These are phyloP conservation scores for Ceraceosorus bombacis DNA, from an alignment of 1,284 basidiomycete species.

Conservation along the genomic window DNA sequence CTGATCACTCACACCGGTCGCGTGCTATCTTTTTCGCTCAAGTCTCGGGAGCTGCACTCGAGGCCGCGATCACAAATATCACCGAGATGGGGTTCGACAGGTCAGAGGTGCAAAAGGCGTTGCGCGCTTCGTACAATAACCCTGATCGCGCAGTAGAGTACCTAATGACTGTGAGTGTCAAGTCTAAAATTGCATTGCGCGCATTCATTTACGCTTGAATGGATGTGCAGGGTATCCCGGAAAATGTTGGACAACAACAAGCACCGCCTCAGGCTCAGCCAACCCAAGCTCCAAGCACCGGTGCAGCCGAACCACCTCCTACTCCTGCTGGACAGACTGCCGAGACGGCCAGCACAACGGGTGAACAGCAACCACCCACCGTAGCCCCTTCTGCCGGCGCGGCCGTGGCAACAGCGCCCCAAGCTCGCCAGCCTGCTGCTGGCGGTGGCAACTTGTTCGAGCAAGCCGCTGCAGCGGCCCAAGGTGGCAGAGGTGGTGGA, in stretches of 20 bases:
- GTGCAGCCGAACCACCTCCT: slow-evolving; percentile 54
- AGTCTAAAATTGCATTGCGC: slow-evolving; percentile 1
- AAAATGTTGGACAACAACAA: slow-evolving; percentile 16
- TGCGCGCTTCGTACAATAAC: slow-evolving; percentile 95
- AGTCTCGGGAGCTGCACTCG: slow-evolving; percentile 31
- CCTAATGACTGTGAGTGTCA: slow-evolving; percentile 70
- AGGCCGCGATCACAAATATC: slow-evolving; percentile 49
- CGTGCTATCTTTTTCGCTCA: too few relatives aligned
- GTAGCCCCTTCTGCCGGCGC: slow-evolving; percentile 26
- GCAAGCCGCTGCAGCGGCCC: slow-evolving; percentile 45
- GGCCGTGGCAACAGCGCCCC: slow-evolving; percentile 9
- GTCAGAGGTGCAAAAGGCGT: slow-evolving; percentile 72
- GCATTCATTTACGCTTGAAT: neutral
- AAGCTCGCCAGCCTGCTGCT: slow-evolving; percentile 15
- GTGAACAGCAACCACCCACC: slow-evolving; percentile 16
- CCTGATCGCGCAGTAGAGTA: slow-evolving; percentile 97
- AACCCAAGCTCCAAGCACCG: slow-evolving; percentile 44
- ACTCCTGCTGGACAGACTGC: slow-evolving; percentile 49
- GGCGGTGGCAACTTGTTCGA: slow-evolving; percentile 49
- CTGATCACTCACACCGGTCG: too few relatives aligned
- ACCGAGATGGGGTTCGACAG: slow-evolving; percentile 86
- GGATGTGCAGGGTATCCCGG: slow-evolving; percentile 26
- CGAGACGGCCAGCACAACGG: neutral
- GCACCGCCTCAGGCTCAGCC: slow-evolving; percentile 51
- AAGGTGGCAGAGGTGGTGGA: slow-evolving; percentile 19